phyloP scores from a whole-genome alignment of 2,329 filamentous ascomycete genomes.

The Colletotrichum sublineola region DNA sequence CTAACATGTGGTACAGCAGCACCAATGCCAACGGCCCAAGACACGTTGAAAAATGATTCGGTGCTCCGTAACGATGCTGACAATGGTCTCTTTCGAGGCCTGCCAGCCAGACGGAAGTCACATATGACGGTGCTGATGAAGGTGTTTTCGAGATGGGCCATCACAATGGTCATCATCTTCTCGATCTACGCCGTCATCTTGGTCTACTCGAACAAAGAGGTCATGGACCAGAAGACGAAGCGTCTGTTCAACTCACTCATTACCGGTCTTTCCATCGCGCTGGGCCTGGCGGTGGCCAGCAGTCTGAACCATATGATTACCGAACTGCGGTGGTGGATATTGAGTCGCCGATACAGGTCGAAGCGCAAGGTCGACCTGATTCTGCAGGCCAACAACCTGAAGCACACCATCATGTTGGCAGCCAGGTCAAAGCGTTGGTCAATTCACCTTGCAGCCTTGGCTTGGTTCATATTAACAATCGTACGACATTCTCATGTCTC shows the following conservation, averaged over 20 bases:
- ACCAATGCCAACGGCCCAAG: not conserved
- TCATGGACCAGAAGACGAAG: slow-evolving; percentile 53
- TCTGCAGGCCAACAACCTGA: slow-evolving; percentile 50
- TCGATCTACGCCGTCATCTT: slow-evolving; percentile 49
- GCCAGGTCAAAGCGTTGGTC: slow-evolving; percentile 46
- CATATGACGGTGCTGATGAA: slow-evolving; percentile 14
- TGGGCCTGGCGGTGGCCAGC: slow-evolving; percentile 58
- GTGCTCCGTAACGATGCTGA: slow-evolving; percentile 27
- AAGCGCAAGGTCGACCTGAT: slow-evolving; percentile 53
- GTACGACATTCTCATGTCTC: slow-evolving; percentile 42
- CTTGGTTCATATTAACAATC: slow-evolving; percentile 51
- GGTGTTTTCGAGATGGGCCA: slow-evolving; percentile 45
- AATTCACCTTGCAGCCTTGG: slow-evolving; percentile 47
- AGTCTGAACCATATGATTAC: slow-evolving; percentile 59
- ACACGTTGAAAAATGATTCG: slow-evolving; percentile 26
- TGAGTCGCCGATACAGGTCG: slow-evolving; percentile 53
- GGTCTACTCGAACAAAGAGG: slow-evolving; percentile 47
- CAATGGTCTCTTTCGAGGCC: slow-evolving; percentile 28
- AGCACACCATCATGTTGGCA: slow-evolving; percentile 47
- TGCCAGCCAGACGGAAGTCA: slow-evolving; percentile 5
- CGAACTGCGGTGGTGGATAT: slow-evolving; percentile 61
- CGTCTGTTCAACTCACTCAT: slow-evolving; percentile 59
- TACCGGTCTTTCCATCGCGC: slow-evolving; percentile 57
- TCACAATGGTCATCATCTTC: slow-evolving; percentile 48
- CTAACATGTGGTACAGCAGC: not conserved